Conservation (phyloP, 768 basidiomycete genomes). For the Coprinellus micaceus region DNA sequence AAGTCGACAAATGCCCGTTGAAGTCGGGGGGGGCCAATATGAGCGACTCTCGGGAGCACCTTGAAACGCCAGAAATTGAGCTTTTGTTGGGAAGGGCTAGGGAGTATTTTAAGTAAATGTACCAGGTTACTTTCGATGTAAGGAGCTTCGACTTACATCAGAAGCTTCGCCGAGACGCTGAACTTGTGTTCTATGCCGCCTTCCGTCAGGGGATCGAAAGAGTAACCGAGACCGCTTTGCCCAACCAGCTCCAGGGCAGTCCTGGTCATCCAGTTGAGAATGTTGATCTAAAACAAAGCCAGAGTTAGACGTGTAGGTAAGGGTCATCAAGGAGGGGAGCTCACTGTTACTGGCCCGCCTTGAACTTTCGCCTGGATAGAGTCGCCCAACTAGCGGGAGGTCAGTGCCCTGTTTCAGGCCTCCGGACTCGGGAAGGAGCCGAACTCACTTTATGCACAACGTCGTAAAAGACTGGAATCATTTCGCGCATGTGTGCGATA, state of each 20-base stretch:
- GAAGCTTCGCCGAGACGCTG: constrained; percentile 23
- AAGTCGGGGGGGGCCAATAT: constrained; percentile 12
- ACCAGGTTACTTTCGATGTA: neutral
- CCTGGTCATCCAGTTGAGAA: constrained; percentile 35
- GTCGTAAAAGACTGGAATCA: constrained; percentile 31
- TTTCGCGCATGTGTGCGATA: constrained; percentile 28
- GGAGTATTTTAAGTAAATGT: neutral
- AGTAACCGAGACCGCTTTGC: constrained; percentile 41
- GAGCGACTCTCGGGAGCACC: constrained; percentile 2
- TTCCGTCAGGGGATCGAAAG: constrained; percentile 34
- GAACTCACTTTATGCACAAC: constrained; percentile 26
- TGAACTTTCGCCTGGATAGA: neutral
- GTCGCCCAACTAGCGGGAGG: neutral
- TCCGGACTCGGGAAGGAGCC: constrained; percentile 15
- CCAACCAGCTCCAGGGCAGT: constrained; percentile 48
- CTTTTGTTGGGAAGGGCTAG: constrained; percentile 12
- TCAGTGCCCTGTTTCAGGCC: neutral
- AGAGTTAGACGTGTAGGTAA: neutral
- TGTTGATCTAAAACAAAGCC: constrained; percentile 23
- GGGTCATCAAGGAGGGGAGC: neutral
- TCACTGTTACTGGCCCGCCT: neutral
- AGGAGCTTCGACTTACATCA: constrained; percentile 23
- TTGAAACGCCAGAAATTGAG: constrained; percentile 9
- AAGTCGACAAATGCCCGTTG: constrained; percentile 30
- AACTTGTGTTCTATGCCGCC: constrained; percentile 28